Percentiles rank a stretch among this genome's conserved stretches.
Evolutionary conservation across 2,329 filamentous ascomycete genomes (phyloP).

Genomic region (Lecanicillium sp.): DNA sequence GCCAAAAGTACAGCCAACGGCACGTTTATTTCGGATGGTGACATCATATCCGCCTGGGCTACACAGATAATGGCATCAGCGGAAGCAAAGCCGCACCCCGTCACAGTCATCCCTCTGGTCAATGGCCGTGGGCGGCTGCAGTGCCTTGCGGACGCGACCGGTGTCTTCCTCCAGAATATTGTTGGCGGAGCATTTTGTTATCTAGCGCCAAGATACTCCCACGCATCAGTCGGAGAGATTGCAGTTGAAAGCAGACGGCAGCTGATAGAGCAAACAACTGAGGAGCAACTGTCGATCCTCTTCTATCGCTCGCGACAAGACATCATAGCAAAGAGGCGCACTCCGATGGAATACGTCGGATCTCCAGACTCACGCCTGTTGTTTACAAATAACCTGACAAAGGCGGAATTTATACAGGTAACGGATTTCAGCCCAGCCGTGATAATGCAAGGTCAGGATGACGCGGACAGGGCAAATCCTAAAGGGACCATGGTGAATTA

Average conservation of each 20-base stretch:
- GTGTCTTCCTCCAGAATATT: slow-evolving; percentile 7
- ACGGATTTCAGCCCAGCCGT: slow-evolving; percentile 5
- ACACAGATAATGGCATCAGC: slow-evolving; percentile 17
- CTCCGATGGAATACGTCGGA: neutral
- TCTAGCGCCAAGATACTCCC: neutral
- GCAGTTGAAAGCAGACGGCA: neutral
- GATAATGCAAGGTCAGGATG: neutral
- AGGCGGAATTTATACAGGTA: neutral
- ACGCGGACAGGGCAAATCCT: neutral
- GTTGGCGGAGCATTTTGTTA: neutral
- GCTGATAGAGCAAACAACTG: neutral
- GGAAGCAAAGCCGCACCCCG: slow-evolving; percentile 15
- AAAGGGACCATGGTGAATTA: slow-evolving; percentile 3
- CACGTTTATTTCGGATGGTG: slow-evolving; percentile 37
- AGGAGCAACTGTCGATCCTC: neutral
- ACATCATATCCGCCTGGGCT: slow-evolving; percentile 37
- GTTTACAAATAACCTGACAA: slow-evolving; percentile 5
- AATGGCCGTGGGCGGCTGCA: slow-evolving; percentile 17
- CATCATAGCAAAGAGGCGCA: neutral
- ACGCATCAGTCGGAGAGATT: neutral
- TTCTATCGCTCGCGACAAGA: neutral
- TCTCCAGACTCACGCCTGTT: slow-evolving; percentile 1
- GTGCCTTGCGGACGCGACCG: neutral
- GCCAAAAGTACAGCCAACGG: slow-evolving; percentile 19
- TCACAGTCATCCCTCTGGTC: slow-evolving; percentile 18